Evolutionary conservation across 2,329 filamentous ascomycete genomes (phyloP).

Genomic region (Diaporthe humulicola): DNA sequence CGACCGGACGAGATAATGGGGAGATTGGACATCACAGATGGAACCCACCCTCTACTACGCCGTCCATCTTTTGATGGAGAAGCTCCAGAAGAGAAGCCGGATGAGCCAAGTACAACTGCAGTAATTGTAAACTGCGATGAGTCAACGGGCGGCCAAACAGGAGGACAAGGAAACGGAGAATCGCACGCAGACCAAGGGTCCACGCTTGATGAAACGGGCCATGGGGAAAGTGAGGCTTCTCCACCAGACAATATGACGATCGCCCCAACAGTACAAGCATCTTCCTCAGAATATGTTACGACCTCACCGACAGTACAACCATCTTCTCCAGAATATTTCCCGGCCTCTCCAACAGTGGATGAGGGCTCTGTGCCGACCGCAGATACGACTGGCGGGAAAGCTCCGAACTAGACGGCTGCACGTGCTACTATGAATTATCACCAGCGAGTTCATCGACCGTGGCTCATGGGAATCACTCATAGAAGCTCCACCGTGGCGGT

Average conservation of each 20-base stretch:
- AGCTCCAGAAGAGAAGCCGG: not conserved
- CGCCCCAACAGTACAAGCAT: not conserved
- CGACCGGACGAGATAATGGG: not conserved
- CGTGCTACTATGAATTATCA: too few species aligned
- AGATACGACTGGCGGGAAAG: not conserved
- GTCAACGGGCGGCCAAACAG: not conserved
- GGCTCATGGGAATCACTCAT: too few species aligned
- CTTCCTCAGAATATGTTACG: too few species aligned
- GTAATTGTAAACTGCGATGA: not conserved
- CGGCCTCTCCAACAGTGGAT: too few species aligned
- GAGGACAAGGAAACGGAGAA: not conserved
- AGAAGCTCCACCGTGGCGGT: too few species aligned
- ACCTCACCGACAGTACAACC: too few species aligned
- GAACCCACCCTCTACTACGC: not conserved
- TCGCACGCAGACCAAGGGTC: not conserved
- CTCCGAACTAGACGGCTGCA: not conserved
- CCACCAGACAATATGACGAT: not conserved
- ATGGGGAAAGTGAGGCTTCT: not conserved
- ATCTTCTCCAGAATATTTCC: too few species aligned
- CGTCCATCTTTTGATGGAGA: not conserved
- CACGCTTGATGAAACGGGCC: not conserved
- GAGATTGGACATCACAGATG: not conserved
- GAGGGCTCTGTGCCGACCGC: not conserved
- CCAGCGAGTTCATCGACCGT: too few species aligned
- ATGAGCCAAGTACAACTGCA: not conserved